Evolutionary conservation across 306 rosid species (phyloP), one percentile per base, ranked within the genome.

Genomic region (Gastrolobium bilobum): DNA sequence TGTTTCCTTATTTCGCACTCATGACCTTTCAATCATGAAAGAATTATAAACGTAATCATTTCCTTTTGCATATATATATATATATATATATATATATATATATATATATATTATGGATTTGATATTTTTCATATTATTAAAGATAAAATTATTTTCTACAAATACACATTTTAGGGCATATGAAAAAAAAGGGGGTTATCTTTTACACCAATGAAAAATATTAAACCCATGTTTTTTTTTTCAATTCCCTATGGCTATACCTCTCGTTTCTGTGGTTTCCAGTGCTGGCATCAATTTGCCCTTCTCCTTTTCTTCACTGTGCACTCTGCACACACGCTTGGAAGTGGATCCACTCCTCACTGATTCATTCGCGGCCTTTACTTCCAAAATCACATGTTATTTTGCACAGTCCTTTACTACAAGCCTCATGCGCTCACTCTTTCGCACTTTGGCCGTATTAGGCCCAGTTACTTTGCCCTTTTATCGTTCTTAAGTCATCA

Each of bases 251-350:
- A 8, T 46, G 26, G 26, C n/a, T 31, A 44, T 57, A 34, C 2
- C 43, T 33, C 63, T n/a, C 42, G 1, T 7, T 44, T 67, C 50
- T 57, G 76, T 35, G 66, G 10, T 47, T 71, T 44, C 34, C 79
- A 77, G 84, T 77, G 80, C 71, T 81, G 63, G 64, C 80, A 42
- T 75, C 38, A 73, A 79, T 83, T 78, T 86, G 84, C 73, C 83
- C 59, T 73, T 46, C 1, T 73, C 53, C 1, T 66, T 72, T 77
- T 39, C 34, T 51, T 77, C 73, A 38, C 67, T 68, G 81, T 82
- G 63, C 71, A 47, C 29, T 58, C 81, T 75, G 82, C 71, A 26
- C 91, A 85, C 93, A 85, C 91, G 90, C 88, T 84, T 86, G 90
- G 79, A 77, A 58, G 81, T 78, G 86, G 70, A 84, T 77, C 82